Percentiles rank a stretch among this genome's conserved stretches.
These are phyloP conservation scores for Lithospermum erythrorhizon DNA, from an alignment of 257 asterid genomes.

Conservation along the genomic window DNA sequence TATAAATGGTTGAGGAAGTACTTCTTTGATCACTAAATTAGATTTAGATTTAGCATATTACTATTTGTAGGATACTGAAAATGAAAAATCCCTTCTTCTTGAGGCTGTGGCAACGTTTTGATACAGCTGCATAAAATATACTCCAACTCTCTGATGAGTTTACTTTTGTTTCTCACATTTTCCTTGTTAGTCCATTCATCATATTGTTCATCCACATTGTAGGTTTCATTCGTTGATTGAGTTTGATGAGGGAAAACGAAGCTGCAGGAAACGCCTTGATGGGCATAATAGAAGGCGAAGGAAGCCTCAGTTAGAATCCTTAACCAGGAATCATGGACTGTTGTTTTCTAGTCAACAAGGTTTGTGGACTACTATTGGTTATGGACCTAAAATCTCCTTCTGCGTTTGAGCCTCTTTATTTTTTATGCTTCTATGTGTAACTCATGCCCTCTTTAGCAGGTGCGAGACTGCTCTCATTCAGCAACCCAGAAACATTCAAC, in stretches of 20 bases:
- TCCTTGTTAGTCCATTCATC: not conserved
- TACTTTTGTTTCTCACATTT: not conserved
- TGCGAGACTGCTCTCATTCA: constrained; percentile 41
- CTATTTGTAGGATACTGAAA: no score
- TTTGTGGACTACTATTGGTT: not conserved
- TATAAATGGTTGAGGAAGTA: no score
- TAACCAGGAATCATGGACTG: constrained; percentile 29
- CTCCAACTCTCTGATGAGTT: no score
- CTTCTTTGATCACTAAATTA: no score
- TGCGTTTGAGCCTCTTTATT: not conserved
- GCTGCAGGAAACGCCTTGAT: constrained; percentile 89
- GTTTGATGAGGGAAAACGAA: constrained; percentile 81
- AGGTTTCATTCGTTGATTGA: constrained; percentile 86
- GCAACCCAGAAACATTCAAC: constrained; percentile 33
- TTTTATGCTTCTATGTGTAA: not conserved
- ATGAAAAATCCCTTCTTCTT: no score
- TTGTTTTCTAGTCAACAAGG: constrained; percentile 34
- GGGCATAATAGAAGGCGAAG: constrained; percentile 88
- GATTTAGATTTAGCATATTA: no score
- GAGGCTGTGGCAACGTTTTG: no score
- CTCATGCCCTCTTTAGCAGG: constrained; percentile 14
- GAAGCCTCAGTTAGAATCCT: constrained; percentile 67
- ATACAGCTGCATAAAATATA: no score
- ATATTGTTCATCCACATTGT: not conserved
- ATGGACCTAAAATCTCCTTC: not conserved